Percentiles rank a stretch among this genome's conserved stretches.
phyloP scores from a whole-genome alignment of 2,329 filamentous ascomycete species.

The Talaromyces piceae region DNA sequence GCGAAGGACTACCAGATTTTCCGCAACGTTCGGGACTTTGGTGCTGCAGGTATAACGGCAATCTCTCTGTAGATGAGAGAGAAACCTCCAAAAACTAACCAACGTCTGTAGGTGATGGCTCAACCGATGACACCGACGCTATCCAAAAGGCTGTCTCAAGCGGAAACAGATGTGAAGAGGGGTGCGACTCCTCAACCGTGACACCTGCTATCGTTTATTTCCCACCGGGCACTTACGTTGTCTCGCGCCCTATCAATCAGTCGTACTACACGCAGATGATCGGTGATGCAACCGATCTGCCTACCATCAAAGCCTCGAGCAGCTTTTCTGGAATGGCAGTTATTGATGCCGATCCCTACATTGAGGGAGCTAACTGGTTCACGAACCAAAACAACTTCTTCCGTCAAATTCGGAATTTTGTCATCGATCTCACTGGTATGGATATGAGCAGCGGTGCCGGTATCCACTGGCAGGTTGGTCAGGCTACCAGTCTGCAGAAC shows the following conservation, averaged over 20 bases:
- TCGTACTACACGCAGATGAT: conserved; percentile 93
- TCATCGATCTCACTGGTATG: conserved; percentile 65
- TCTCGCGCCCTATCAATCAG: conserved; percentile 71
- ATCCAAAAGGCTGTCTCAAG: conserved; percentile 77
- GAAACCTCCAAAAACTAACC: conserved; percentile 13
- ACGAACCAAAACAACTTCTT: conserved; percentile 80
- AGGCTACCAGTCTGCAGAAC: conserved; percentile 73
- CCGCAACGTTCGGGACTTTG: conserved; percentile 70
- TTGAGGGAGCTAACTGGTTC: conserved; percentile 64
- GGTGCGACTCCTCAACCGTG: conserved; percentile 78
- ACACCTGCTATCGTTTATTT: conserved; percentile 86
- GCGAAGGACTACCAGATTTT: conserved; percentile 59
- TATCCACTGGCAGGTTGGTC: conserved; percentile 82
- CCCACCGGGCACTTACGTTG: conserved; percentile 75
- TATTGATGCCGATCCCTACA: conserved; percentile 83
- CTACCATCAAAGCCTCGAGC: conserved; percentile 65
- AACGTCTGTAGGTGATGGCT: conserved; percentile 48
- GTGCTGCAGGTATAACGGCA: conserved; percentile 57
- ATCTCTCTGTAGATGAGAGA: not conserved
- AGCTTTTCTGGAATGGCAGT: conserved; percentile 78
- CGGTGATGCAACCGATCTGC: conserved; percentile 65
- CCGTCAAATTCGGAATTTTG: conserved; percentile 73
- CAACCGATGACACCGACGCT: conserved; percentile 75
- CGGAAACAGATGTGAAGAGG: conserved; percentile 70
- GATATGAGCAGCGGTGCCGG: conserved; percentile 56